Evolutionary conservation across 2,329 filamentous ascomycete species (phyloP).

Genomic region (Kalaharituber pfeilii): DNA sequence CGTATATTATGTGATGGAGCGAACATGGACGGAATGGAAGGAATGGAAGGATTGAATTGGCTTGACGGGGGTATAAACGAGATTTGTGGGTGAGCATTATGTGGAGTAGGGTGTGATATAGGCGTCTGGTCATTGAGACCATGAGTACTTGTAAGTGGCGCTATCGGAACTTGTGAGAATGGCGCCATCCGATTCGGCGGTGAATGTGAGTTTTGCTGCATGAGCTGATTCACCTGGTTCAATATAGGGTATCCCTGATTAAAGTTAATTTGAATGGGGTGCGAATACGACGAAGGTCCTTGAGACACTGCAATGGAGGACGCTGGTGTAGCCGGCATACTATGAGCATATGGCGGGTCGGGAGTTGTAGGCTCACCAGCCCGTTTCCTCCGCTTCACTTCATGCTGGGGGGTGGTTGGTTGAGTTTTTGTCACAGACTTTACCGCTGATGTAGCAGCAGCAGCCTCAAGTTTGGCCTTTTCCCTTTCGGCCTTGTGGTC

Average conservation of each 20-base stretch:
- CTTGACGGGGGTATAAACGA: background rate
- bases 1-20: background rate
- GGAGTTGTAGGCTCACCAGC: background rate
- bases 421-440: slow-evolving; percentile 9
- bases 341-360: background rate
- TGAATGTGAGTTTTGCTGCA: background rate
- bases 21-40: background rate
- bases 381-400: background rate
- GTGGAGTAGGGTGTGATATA: background rate
- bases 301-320: background rate
- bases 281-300: background rate
- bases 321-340: background rate
- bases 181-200: background rate
- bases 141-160: background rate
- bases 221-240: background rate
- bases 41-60: background rate
- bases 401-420: slow-evolving; percentile 5
- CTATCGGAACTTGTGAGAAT: background rate
- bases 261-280: background rate
- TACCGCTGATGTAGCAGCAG: slow-evolving; percentile 26
- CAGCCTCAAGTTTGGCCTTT: slow-evolving; percentile 36
- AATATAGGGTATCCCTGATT: background rate
- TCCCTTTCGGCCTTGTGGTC: slow-evolving; percentile 47
- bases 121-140: background rate
- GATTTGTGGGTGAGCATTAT: background rate